A percentile compares a stretch with the other conserved stretches of the same genome.
Evolutionary conservation across 805 yeast genomes (phyloP).

Genomic region (Yamadazyma paraphyllophila): DNA sequence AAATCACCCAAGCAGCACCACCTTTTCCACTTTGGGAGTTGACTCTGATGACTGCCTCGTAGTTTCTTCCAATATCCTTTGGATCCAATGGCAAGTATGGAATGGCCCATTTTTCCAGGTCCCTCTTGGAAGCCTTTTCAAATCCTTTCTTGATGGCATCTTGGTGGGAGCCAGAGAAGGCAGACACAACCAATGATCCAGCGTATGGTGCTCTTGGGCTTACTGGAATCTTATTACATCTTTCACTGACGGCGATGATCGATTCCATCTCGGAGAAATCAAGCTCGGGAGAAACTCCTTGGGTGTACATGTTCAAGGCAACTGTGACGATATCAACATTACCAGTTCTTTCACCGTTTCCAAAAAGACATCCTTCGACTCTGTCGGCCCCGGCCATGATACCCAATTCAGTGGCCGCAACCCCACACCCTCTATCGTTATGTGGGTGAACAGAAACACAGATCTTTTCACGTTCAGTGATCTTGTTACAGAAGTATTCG

Average conservation of each 20-base stretch:
- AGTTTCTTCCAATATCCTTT: conserved; percentile 74
- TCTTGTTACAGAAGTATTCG: conserved; percentile 68
- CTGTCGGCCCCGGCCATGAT: conserved; percentile 81
- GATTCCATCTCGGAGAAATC: conserved; percentile 70
- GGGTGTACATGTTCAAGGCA: conserved; percentile 75
- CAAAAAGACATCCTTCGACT: conserved; percentile 80
- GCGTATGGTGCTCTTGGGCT: conserved; percentile 78
- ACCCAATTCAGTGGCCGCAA: conserved; percentile 78
- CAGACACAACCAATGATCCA: conserved; percentile 75
- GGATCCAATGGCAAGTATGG: conserved; percentile 83
- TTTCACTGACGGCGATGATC: conserved; percentile 66
- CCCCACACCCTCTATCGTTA: conserved; percentile 82
- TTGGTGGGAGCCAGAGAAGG: conserved; percentile 73
- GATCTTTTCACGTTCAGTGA: conserved; percentile 68
- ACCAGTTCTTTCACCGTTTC: conserved; percentile 86
- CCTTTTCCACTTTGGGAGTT: conserved; percentile 88
- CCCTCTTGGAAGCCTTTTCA: conserved; percentile 45
- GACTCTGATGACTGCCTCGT: conserved; percentile 80
- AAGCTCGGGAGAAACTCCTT: conserved; percentile 68
- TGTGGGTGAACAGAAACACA: conserved; percentile 72
- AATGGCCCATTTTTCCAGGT: conserved; percentile 52
- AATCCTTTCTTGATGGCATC: conserved; percentile 72
- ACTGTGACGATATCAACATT: conserved; percentile 75
- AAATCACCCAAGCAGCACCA: conserved; percentile 81
- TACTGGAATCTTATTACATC: conserved; percentile 74